Base-by-base conservation (phyloP, 73 alveolate genomes). In the Durusdinium trenchii region DNA sequence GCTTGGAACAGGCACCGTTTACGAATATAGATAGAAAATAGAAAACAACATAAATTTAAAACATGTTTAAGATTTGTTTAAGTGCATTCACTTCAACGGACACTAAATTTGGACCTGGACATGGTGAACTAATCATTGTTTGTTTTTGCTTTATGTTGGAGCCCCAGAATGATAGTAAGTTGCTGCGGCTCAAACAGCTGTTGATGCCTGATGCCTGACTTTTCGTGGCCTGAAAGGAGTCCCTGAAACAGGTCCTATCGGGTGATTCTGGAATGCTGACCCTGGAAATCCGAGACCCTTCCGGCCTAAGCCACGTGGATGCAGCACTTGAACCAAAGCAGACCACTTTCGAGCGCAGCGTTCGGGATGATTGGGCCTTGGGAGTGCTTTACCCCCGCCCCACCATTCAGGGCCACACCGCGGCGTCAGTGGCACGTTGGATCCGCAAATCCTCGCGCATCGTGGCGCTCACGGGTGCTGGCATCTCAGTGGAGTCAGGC, bases 401-500 rank as follows among this genome's bases (percentile, higher is more conserved):
- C 7, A n/a, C 57, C 46, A 43, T 9, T 10, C 95, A 85, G 79
- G 78, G 60, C 46, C 51, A 50, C 36, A 16, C 62, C 62, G 26
- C 28, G 90, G 90, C 38, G 36, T 23, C 73, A 0, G 61, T 78
- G 89, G 94, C 94, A 23, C 28, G 81, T 32, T 6, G 51, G 82
- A 81, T 83, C 5, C 94, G n/a, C 9, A 18, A 48, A 35, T 18
- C 76, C 69, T 48, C 50, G 47, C 71, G 51, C 43, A 78, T 43
- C 57, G 95, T 85, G 51, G 95, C 95, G 60, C 81, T 85, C 46
- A 85, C 95, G 7, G 95, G 95, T 43, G 95, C 95, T 23, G 95
- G 95, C 61, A 54, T 85, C 38, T 85, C 95, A 38, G 95, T 85
- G 79, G 95, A 85, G 75, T 85, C 95, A 20, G 95, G 95, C 35